These are phyloP conservation scores for Ottelia alismoides DNA, from an alignment of 106 monocot genomes.

Conservation along the genomic window DNA sequence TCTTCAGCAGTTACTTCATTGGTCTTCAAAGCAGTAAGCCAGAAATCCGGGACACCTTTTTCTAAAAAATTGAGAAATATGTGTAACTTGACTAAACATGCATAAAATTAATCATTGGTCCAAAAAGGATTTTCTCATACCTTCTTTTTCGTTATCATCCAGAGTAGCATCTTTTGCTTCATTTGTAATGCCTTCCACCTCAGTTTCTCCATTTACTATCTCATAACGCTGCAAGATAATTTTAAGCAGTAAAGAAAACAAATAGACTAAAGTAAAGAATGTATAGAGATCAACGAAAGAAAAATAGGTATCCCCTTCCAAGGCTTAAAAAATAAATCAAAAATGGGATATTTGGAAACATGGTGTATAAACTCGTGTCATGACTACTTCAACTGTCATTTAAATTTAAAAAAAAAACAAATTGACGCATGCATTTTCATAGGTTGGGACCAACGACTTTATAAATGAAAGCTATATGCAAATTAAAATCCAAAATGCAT, in stretches of 20 bases:
- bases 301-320: neutral
- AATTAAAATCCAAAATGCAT: too few relatives aligned
- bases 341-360: too few relatives aligned
- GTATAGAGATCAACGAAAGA: neutral
- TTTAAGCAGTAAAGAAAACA: too few relatives aligned
- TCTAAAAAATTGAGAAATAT: too few relatives aligned
- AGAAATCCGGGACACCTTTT: conserved; percentile 20
- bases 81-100: neutral
- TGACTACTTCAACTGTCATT: too few relatives aligned
- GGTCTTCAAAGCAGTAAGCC: conserved; percentile 23
- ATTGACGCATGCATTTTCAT: too few relatives aligned
- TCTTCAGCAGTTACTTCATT: conserved; percentile 23
- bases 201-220: conserved; percentile 12
- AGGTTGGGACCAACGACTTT: too few relatives aligned
- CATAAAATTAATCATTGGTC: too few relatives aligned
- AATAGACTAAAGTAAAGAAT: neutral
- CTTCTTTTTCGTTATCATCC: conserved; percentile 2
- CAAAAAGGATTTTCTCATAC: neutral
- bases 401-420: too few relatives aligned
- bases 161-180: neutral
- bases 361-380: too few relatives aligned
- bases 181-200: conserved; percentile 7
- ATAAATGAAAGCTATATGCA: too few relatives aligned
- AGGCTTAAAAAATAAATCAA: too few relatives aligned
- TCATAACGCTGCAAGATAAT: conserved; percentile 5